Conservation (phyloP, 345 rosid genomes). For the Cardamine resedifolia region DNA sequence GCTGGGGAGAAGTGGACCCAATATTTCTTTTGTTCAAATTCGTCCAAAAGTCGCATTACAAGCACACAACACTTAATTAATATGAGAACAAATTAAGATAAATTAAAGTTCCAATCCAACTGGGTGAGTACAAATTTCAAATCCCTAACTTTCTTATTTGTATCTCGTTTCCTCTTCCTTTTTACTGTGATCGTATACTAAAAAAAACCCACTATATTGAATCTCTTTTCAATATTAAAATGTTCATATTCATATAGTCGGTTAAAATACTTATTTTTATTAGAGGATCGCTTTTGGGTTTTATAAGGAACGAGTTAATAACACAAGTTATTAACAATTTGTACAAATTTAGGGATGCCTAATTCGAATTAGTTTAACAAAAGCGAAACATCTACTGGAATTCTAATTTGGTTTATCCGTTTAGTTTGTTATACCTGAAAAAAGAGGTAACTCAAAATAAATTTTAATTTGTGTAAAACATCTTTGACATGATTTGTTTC, state of each 20-base stretch:
- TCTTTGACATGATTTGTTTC: background rate
- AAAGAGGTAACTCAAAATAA: background rate
- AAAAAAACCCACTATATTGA: background rate
- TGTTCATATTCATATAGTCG: background rate
- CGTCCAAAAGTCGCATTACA: conserved; percentile 33
- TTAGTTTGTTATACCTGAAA: background rate
- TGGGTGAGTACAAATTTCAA: conserved; percentile 27
- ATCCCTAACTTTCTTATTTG: conserved; percentile 13
- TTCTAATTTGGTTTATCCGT: background rate
- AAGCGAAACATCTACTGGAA: background rate
- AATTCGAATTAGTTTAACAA: background rate
- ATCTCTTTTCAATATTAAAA: background rate
- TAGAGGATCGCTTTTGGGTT: background rate
- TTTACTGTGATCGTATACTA: conserved; percentile 3
- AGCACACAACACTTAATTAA: conserved; percentile 17
- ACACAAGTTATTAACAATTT: background rate
- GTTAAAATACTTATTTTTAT: background rate
- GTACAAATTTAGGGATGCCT: background rate
- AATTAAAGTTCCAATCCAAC: conserved; percentile 28
- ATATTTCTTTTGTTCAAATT: conserved; percentile 10
- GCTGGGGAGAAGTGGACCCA: conserved; percentile 36
- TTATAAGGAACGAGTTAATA: background rate
- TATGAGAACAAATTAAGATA: conserved; percentile 16
- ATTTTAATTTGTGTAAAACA: background rate
- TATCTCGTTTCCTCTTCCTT: conserved; percentile 9